Percentiles rank a stretch among this genome's conserved stretches.
phyloP scores from a whole-genome alignment of 306 rosid genomes.

The Dalbergia cultrata region DNA sequence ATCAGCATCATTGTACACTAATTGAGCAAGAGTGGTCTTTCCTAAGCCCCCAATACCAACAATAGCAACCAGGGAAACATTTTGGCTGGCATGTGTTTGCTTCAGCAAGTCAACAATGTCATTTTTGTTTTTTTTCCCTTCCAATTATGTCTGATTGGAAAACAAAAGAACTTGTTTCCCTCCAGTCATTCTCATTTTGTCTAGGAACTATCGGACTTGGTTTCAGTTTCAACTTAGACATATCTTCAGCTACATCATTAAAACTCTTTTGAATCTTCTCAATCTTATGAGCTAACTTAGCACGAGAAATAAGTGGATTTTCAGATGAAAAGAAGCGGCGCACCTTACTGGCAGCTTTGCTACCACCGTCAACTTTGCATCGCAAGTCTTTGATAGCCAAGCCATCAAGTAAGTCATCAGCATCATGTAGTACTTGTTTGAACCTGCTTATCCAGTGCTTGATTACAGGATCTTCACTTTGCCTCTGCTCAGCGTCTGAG shows the following conservation, averaged over 20 bases:
- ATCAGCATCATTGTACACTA: too few species aligned
- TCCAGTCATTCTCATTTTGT: neutral
- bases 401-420: too few species aligned
- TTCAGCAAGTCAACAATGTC: neutral
- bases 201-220: neutral
- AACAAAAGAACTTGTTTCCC: conserved; percentile 21
- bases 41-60: too few species aligned
- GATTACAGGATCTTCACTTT: neutral
- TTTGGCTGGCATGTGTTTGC: neutral
- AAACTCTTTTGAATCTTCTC: neutral
- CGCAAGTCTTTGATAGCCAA: neutral
- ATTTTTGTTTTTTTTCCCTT: conserved; percentile 12
- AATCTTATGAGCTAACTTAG: neutral
- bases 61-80: neutral
- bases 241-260: neutral
- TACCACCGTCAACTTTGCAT: neutral
- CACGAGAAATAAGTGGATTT: neutral
- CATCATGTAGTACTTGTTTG: conserved; percentile 7
- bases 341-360: neutral
- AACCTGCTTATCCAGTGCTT: neutral
- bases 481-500: neutral
- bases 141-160: neutral
- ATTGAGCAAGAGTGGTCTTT: too few species aligned
- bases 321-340: conserved; percentile 2
- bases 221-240: neutral